Evolutionary conservation across 176 grass and related monocot genomes (phyloP), one percentile per base, ranked within the genome.

Genomic region (Zea luxurians): DNA sequence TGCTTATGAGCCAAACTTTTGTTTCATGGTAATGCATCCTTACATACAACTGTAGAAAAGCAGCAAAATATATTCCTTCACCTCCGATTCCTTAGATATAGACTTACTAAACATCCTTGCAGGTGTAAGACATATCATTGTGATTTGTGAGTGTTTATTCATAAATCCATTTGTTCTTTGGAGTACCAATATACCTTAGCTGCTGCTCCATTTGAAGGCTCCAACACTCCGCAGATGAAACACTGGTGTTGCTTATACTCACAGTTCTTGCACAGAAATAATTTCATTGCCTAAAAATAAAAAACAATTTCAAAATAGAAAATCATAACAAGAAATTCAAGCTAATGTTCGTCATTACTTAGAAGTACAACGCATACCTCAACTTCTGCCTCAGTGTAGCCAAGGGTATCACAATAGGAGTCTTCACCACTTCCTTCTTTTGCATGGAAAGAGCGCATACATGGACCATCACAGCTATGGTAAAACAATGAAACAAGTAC

Each of bases 391-490:
- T 66, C 66, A 4, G 86, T 85, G 61, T 87, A 92, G 48, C 90
- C 88, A 72, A 99, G 92, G 7, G 89, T 91, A 40, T 45, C 62
- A 76, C 96, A 99, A 21, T 69, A 53, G 10, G 96, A 95, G 46
- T 95, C 92, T 60, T 90, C 81, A 40, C 92, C 96, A 11, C 80
- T 80, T 68, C 78, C 63, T 66, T 44, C 36, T 70, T 87, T 95
- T 77, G 96, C 92, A 91, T 99, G 96, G 75, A 99, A 99, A 36
- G 96, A 99, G 21, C 96, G 88, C 88, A 95, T 89, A 72, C 96
- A 99, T 57, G 83, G 82, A 35, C 96, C 96, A 68, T 99, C 96
- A 84, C 96, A 99, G 79, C 96, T 99, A 84, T 36, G 85, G 66
- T 13, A 70, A 4, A 88, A 43, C 15, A 78, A 83, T 50, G 78